phyloP scores from a whole-genome alignment of 2,329 filamentous ascomycete genomes.

The Penicillium occitanis region DNA sequence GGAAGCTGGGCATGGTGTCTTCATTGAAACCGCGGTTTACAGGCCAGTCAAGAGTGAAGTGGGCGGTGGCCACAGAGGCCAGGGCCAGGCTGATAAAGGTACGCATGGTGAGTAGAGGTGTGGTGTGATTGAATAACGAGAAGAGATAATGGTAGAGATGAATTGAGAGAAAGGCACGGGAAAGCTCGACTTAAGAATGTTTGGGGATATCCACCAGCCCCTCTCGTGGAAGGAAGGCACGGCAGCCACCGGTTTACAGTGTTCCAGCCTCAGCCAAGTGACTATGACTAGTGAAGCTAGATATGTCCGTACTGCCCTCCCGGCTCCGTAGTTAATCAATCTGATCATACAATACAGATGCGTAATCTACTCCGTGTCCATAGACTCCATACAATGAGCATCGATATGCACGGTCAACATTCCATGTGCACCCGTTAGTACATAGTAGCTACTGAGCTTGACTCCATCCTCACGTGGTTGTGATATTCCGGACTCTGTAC shows the following conservation, averaged over 20 bases:
- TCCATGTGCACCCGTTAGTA: background rate
- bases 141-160: background rate
- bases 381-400: background rate
- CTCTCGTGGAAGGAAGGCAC: background rate
- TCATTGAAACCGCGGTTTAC: slow-evolving; percentile 51
- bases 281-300: background rate
- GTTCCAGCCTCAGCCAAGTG: background rate
- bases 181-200: slow-evolving; percentile 3
- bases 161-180: background rate
- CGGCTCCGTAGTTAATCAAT: background rate
- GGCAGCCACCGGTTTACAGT: background rate
- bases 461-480: background rate
- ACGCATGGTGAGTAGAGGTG: slow-evolving; percentile 6
- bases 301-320: background rate
- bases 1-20: slow-evolving; percentile 48
- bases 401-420: background rate
- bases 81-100: slow-evolving; percentile 33
- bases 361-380: background rate
- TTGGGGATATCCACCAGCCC: slow-evolving; percentile 2
- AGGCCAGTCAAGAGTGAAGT: slow-evolving; percentile 58
- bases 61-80: slow-evolving; percentile 51
- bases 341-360: background rate
- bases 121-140: background rate
- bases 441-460: background rate
- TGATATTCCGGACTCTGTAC: background rate